Evolutionary conservation across 352 stramenopile genomes (phyloP).

Genomic region (Aphanomyces euteiches): DNA sequence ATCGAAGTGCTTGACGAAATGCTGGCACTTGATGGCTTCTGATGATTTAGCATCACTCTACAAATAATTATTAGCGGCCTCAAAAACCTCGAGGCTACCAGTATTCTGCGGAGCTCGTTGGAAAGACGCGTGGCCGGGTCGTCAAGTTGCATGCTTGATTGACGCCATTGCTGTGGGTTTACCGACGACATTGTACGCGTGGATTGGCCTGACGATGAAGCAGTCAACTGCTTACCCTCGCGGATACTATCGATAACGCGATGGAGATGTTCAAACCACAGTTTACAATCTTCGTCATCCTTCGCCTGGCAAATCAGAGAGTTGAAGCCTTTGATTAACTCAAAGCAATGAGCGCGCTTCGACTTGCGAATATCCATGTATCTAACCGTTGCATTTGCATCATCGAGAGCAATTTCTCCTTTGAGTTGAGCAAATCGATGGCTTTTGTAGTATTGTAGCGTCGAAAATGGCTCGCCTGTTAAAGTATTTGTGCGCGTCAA

Average conservation of each 20-base stretch:
- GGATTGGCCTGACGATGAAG: slow-evolving; percentile 36
- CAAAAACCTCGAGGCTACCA: slow-evolving; percentile 2
- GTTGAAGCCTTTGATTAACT: slow-evolving; percentile 65
- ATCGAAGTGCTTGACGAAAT: slow-evolving; percentile 32
- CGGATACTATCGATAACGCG: slow-evolving; percentile 31
- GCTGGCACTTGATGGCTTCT: slow-evolving; percentile 29
- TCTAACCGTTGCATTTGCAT: slow-evolving; percentile 58
- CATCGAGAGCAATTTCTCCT: slow-evolving; percentile 71
- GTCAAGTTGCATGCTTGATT: slow-evolving; percentile 18
- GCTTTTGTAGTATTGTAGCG: slow-evolving; percentile 83
- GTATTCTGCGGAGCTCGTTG: slow-evolving; percentile 22
- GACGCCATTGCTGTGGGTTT: not conserved
- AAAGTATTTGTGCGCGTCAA: slow-evolving; percentile 66
- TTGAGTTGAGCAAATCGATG: slow-evolving; percentile 75
- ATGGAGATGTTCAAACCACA: slow-evolving; percentile 80
- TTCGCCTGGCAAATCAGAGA: slow-evolving; percentile 72
- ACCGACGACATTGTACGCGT: slow-evolving; percentile 34
- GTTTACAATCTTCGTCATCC: slow-evolving; percentile 81
- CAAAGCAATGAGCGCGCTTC: slow-evolving; percentile 81
- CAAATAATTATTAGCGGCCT: not conserved
- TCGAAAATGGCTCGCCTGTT: slow-evolving; percentile 66
- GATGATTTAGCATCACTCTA: slow-evolving; percentile 14
- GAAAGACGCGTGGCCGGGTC: slow-evolving; percentile 8
- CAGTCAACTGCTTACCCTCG: not conserved
- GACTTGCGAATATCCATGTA: slow-evolving; percentile 76